These are phyloP conservation scores for Lachancea thermotolerans DNA, from an alignment of 805 yeast genomes.

Conservation along the genomic window DNA sequence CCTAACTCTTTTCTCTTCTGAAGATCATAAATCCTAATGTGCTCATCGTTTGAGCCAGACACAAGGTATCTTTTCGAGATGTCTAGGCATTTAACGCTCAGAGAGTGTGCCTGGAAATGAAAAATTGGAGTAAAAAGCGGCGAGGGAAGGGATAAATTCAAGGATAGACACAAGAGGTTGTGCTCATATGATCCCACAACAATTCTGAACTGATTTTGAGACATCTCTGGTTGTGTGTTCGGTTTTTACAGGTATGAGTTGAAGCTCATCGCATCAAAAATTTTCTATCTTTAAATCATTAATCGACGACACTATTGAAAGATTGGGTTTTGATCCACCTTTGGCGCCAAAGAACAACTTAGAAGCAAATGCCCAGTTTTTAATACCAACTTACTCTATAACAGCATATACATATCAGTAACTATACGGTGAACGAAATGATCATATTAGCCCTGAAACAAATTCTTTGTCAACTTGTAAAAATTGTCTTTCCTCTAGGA, in stretches of 20 bases:
- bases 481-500: too few species aligned
- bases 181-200: constrained; percentile 96
- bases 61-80: constrained; percentile 78
- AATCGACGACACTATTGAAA: too few species aligned
- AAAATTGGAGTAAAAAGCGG: constrained; percentile 87
- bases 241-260: neutral
- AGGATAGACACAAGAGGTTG: constrained; percentile 75
- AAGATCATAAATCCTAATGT: constrained; percentile 86
- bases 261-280: constrained; percentile 6
- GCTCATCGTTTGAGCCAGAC: constrained; percentile 94
- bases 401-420: neutral
- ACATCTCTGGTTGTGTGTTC: constrained; percentile 9
- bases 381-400: too few species aligned
- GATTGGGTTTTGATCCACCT: too few species aligned
- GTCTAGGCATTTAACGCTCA: constrained; percentile 81
- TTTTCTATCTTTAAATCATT: neutral
- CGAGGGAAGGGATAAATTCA: constrained; percentile 44
- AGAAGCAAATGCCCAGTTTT: too few species aligned
- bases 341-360: too few species aligned
- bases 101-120: constrained; percentile 91
- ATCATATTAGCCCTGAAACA: too few species aligned
- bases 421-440: neutral
- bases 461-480: too few species aligned
- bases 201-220: constrained; percentile 53
- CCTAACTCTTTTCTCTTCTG: constrained; percentile 94